Base-by-base conservation (phyloP, 164 flowering plant species). In the Stephania yunnanensis region DNA sequence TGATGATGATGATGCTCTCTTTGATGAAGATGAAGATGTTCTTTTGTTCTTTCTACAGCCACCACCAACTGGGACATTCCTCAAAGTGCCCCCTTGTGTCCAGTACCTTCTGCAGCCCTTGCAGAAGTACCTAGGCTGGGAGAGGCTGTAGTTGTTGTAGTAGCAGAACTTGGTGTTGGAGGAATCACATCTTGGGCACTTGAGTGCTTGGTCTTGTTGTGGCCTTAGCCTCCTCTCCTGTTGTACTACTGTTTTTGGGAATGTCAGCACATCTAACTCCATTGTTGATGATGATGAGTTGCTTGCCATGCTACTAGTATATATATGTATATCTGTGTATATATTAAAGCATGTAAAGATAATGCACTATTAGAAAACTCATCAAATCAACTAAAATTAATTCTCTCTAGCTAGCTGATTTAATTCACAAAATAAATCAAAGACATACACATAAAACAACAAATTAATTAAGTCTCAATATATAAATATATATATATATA, bases 81-180 rank as follows among this genome's bases (percentile, higher is more conserved):
- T 84, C 53, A 94, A 77, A 0, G 98, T 87, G 31, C 98, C 98
- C 13, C 98, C 98, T 82, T 94, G 88, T 65, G 98, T 94, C 98
- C 98, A 94, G 71, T 92, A 92, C 86, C 97, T 86, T 52, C 94
- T 80, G 78, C 98, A 94, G 5, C 85, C 82, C 78, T 95, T 95
- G 89, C 98, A 95, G 80, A 95, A 95, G 84, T 95, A 91, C 74
- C 98, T 85, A 15, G 98, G 98, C 81, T 95, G 98, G 10, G 97
- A 80, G 71, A 93, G 92, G 68, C 94, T 92, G 87, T 94, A 94
- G 85, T 94, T 94, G 90, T 94, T 94, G 93, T 94, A 94, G 91
- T 94, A 94, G 75, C 98, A 94, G 79, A 94, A 94, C 75, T 94
- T 94, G 80, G 98, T 94, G 91, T 92, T 90, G 73, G 79, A 76